Conservation (phyloP, 2,329 filamentous ascomycete species). For the Albifimbria verrucaria region DNA sequence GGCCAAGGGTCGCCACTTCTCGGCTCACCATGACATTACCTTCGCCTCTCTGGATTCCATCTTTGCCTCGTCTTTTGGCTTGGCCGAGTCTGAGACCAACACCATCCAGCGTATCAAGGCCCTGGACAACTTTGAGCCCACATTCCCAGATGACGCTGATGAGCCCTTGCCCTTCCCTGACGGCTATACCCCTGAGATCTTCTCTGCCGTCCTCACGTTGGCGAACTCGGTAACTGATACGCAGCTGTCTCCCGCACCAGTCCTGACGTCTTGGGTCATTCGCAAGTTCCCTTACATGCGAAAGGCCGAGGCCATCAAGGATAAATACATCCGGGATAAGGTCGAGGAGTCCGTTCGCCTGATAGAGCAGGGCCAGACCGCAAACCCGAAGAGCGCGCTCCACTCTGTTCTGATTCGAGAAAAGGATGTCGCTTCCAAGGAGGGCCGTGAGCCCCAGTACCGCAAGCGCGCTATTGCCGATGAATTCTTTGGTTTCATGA, state of each 20-base stretch:
- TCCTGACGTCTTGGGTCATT: constrained; percentile 23
- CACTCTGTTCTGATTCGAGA: constrained; percentile 29
- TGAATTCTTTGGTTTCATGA: constrained; percentile 25
- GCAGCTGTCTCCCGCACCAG: constrained; percentile 24
- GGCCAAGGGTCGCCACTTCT: constrained; percentile 20
- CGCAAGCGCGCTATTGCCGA: constrained; percentile 22
- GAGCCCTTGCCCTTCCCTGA: constrained; percentile 21
- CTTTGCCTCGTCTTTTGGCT: constrained; percentile 24
- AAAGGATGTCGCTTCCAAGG: constrained; percentile 23
- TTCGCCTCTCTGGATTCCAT: constrained; percentile 26
- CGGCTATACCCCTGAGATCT: constrained; percentile 14
- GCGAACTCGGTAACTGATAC: constrained; percentile 22
- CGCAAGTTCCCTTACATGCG: constrained; percentile 23
- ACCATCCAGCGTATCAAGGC: constrained; percentile 17
- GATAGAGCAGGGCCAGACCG: constrained; percentile 13
- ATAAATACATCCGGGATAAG: constrained; percentile 21
- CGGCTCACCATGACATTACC: constrained; percentile 25
- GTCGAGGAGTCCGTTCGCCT: constrained; percentile 16
- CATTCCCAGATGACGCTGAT: constrained; percentile 7
- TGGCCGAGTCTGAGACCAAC: constrained; percentile 19
- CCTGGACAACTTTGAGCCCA: constrained; percentile 6
- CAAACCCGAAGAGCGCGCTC: constrained; percentile 21
- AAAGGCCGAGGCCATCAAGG: constrained; percentile 24
- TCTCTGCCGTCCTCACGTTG: constrained; percentile 22
- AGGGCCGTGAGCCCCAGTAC: constrained; percentile 20